Evolutionary conservation across 192 early-diverging fungal species (phyloP), one percentile per base, ranked within the genome.

Genomic region (Mortierella antarctica): DNA sequence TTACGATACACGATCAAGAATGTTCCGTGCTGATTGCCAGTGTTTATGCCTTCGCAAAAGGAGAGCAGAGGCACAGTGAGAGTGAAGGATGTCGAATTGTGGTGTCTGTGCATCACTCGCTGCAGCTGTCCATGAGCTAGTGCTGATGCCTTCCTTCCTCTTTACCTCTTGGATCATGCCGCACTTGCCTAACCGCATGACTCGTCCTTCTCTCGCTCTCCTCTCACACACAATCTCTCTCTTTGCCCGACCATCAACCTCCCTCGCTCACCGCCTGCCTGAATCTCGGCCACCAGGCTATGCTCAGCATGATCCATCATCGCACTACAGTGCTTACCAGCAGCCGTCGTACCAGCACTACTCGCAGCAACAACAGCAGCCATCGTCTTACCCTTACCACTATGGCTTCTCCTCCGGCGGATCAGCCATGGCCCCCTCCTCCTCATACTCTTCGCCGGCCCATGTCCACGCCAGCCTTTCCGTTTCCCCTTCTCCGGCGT

Each of bases 381-480:
- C 72, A 0, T 56, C 62, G 11, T 47, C 63, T 7, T 66, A 66
- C 54, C 56, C 57, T 39, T 66, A 66, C 49, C 55, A 64, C 21
- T 61, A 62, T 57, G 18, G 65, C 44, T 67, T 74, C 58, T 68
- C 56, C 42, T 68, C 60, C 58, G 59, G 64, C 51, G 66, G 66
- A 44, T 55, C 74, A 14, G 51, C 57, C 31, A 67, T 66, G 67
- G 57, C 67, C 42, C 57, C 64, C 11, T 76, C 74, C 47, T 67
- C 72, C 56, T 66, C 63, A 7, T 75, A 62, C 57, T 68, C 72
- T 17, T 74, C 72, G 14, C 72, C 72, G 7, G 61, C 72, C 2
- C 72, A 65, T 42, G 62, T 67, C 51, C 72, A 74, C 45, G 54
- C 72, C 40, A 74, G 63, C 56, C 72, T 74, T n/a, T 74, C 72